Evolutionary conservation across 2,329 filamentous ascomycete genomes (phyloP).

Genomic region (Aspergillus tanneri): DNA sequence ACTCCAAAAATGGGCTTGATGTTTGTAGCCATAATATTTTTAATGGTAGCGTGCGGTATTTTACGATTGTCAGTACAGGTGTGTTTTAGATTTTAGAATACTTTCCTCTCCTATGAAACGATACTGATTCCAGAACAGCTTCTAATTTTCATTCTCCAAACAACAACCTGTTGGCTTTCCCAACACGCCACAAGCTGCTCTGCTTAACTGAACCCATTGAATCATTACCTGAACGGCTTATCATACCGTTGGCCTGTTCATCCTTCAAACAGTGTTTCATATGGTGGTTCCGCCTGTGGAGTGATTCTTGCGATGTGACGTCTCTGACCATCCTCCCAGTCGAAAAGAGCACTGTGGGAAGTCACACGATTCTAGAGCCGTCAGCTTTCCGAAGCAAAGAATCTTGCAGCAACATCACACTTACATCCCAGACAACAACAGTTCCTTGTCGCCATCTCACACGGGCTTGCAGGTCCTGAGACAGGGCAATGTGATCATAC

Average conservation of each 20-base stretch:
- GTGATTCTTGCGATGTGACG: slow-evolving; percentile 79
- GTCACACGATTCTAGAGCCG: slow-evolving; percentile 65
- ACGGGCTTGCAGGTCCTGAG: slow-evolving; percentile 70
- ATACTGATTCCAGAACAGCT: not conserved
- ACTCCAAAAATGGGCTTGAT: no score
- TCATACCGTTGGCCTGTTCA: slow-evolving; percentile 7
- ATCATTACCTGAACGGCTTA: not conserved
- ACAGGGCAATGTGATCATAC: slow-evolving; percentile 70
- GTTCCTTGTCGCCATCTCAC: slow-evolving; percentile 78
- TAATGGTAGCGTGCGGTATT: not conserved
- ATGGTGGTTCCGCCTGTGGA: slow-evolving; percentile 75
- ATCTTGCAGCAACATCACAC: slow-evolving; percentile 18
- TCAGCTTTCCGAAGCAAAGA: slow-evolving; percentile 11
- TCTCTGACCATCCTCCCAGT: slow-evolving; percentile 77
- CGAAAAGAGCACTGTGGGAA: slow-evolving; percentile 73
- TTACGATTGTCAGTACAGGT: not conserved
- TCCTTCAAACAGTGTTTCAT: slow-evolving; percentile 62
- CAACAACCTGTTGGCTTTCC: not conserved
- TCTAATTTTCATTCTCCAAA: not conserved
- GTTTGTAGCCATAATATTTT: not conserved
- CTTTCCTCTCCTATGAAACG: not conserved
- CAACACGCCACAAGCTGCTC: no score
- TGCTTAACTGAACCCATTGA: no score
- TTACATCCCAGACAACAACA: slow-evolving; percentile 77
- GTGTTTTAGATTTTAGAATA: not conserved